Evolutionary conservation across 495 filamentous ascomycete species (phyloP).

Genomic region (Podospora conica): DNA sequence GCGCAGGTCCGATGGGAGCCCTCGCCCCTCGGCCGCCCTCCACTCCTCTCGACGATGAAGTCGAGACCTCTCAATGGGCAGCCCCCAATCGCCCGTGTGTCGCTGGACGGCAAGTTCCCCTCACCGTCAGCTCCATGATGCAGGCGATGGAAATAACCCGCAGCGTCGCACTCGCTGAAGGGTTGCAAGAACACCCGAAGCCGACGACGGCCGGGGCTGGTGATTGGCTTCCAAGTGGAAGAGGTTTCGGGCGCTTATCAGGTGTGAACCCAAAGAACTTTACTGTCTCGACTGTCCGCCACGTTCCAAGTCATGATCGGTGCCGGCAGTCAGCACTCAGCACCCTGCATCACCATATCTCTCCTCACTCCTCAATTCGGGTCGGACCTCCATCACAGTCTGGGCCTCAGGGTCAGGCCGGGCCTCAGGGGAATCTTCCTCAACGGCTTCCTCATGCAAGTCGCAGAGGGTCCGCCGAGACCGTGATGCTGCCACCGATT

Average conservation of each 20-base stretch:
- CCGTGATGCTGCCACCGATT: background rate
- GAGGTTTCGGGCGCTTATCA: conserved; percentile 13
- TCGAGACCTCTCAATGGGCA: background rate
- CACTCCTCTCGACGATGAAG: background rate
- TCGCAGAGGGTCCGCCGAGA: background rate
- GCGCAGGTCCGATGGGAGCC: background rate
- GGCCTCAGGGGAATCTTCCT: background rate
- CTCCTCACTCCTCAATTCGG: too few relatives aligned
- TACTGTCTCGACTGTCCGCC: background rate
- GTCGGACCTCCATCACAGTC: background rate
- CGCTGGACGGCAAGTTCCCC: background rate
- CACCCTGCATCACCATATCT: background rate
- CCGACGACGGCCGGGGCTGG: background rate
- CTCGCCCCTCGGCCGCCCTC: background rate
- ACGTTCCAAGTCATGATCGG: background rate
- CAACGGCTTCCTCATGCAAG: background rate
- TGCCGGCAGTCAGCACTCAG: background rate
- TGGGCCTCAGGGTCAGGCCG: background rate
- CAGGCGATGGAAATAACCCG: conserved; percentile 6
- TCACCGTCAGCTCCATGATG: background rate
- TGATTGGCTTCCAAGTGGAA: conserved; percentile 15
- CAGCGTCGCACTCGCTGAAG: background rate
- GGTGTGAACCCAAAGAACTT: background rate
- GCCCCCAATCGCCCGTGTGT: background rate
- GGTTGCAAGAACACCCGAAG: conserved; percentile 4